These are phyloP conservation scores for Elsinoe necatrix DNA, from an alignment of 2,329 filamentous ascomycete species.

Conservation along the genomic window DNA sequence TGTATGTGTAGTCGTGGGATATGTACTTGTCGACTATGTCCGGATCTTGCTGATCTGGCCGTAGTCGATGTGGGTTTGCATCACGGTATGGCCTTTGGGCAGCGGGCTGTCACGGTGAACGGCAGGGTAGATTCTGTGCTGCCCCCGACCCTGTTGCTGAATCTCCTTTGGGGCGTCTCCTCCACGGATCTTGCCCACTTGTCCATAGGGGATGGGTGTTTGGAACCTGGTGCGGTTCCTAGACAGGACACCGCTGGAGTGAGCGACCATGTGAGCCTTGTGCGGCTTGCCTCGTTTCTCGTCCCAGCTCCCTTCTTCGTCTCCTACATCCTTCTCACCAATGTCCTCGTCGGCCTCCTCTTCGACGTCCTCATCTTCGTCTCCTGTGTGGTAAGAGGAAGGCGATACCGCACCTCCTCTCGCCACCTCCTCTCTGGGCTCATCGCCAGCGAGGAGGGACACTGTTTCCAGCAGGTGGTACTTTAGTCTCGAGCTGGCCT, in stretches of 20 bases:
- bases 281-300: not conserved
- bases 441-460: too few relatives aligned
- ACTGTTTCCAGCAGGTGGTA: too few relatives aligned
- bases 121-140: not conserved
- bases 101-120: not conserved
- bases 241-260: not conserved
- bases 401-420: not conserved
- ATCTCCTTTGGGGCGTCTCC: not conserved
- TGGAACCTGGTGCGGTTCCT: not conserved
- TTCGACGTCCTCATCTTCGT: not conserved
- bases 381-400: not conserved
- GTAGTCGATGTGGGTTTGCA: not conserved
- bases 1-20: not conserved
- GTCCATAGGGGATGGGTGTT: not conserved
- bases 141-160: not conserved
- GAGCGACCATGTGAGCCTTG: not conserved
- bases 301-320: not conserved
- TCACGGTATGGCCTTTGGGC: not conserved
- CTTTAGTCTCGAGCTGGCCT: too few relatives aligned
- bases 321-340: not conserved
- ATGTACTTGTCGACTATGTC: not conserved
- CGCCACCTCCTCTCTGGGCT: not conserved
- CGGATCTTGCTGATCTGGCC: not conserved
- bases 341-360: not conserved
- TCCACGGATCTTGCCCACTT: not conserved